Conservation (phyloP, 2,329 filamentous ascomycete genomes). For the Penicillium corylophilum region DNA sequence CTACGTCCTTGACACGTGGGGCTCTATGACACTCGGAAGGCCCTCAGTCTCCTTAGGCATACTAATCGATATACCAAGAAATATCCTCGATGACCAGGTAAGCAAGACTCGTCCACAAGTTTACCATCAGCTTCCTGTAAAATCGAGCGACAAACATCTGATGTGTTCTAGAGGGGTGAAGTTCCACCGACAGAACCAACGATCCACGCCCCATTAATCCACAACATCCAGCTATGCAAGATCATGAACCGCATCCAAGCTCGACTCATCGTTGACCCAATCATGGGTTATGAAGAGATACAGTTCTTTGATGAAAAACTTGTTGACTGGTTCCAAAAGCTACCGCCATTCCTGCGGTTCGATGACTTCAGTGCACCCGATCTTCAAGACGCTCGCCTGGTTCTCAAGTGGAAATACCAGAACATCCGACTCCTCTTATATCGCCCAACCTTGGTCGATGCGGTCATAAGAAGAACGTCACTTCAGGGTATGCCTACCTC, state of each 20-base stretch:
- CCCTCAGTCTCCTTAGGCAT: slow-evolving; percentile 1
- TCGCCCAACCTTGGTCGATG: slow-evolving; percentile 18
- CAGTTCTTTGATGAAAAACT: slow-evolving; percentile 5
- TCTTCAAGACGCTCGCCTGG: slow-evolving; percentile 7
- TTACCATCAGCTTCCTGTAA: neutral
- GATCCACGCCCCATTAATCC: slow-evolving; percentile 14
- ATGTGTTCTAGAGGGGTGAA: neutral
- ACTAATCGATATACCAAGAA: slow-evolving; percentile 5
- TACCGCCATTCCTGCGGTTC: slow-evolving; percentile 5
- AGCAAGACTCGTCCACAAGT: neutral
- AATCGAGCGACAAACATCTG: neutral
- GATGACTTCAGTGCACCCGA: slow-evolving; percentile 1
- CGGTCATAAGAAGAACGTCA: slow-evolving; percentile 9
- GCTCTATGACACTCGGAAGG: slow-evolving; percentile 11
- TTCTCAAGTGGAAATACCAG: slow-evolving; percentile 21
- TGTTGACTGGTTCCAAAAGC: slow-evolving; percentile 6
- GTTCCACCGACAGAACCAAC: slow-evolving; percentile 7
- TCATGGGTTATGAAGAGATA: slow-evolving; percentile 6
- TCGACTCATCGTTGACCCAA: slow-evolving; percentile 10
- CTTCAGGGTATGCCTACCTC: slow-evolving; percentile 10
- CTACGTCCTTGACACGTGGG: slow-evolving; percentile 18
- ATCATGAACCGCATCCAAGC: slow-evolving; percentile 17
- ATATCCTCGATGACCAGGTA: slow-evolving; percentile 8
- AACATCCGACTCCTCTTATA: slow-evolving; percentile 22
- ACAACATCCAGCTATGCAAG: slow-evolving; percentile 12